Percentiles rank a stretch among this genome's conserved stretches.
Evolutionary conservation across 306 rosid species (phyloP).

Genomic region (Vachellia collinsii): DNA sequence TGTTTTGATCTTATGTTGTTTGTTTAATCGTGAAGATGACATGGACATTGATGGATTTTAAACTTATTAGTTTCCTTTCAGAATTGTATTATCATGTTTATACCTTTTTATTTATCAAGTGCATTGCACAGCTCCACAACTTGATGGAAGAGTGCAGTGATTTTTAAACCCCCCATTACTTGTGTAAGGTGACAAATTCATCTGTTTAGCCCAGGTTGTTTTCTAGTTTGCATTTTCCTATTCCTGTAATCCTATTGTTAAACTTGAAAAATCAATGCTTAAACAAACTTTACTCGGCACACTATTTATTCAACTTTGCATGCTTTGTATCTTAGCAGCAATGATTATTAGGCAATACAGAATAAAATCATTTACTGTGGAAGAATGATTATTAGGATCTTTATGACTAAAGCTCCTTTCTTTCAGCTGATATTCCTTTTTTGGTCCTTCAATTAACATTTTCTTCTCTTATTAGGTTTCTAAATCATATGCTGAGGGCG

Average conservation of each 20-base stretch:
- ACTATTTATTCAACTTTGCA: constrained; percentile 14
- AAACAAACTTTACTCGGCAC: constrained; percentile 2
- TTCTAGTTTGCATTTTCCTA: constrained; percentile 7
- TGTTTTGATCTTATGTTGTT: not conserved
- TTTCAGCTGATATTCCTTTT: not conserved
- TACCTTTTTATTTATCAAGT: not conserved
- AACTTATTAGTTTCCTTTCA: not conserved
- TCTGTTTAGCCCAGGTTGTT: not conserved
- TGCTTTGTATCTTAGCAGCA: not conserved
- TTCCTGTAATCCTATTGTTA: not conserved
- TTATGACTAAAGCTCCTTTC: constrained; percentile 17
- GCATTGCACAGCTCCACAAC: not conserved
- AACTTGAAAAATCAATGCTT: constrained; percentile 27
- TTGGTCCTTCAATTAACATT: constrained; percentile 33
- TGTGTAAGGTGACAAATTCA: not conserved
- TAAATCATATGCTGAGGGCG: constrained; percentile 65
- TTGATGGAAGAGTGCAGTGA: not conserved
- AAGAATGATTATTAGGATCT: constrained; percentile 19
- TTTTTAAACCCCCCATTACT: not conserved
- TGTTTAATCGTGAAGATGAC: not conserved
- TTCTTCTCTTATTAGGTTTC: constrained; percentile 52
- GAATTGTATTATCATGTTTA: not conserved
- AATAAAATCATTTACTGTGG: not conserved
- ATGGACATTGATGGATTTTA: not conserved
- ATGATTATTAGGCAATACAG: not conserved